Conservation (phyloP, 768 basidiomycete genomes). For the Saitozyma podzolica region DNA sequence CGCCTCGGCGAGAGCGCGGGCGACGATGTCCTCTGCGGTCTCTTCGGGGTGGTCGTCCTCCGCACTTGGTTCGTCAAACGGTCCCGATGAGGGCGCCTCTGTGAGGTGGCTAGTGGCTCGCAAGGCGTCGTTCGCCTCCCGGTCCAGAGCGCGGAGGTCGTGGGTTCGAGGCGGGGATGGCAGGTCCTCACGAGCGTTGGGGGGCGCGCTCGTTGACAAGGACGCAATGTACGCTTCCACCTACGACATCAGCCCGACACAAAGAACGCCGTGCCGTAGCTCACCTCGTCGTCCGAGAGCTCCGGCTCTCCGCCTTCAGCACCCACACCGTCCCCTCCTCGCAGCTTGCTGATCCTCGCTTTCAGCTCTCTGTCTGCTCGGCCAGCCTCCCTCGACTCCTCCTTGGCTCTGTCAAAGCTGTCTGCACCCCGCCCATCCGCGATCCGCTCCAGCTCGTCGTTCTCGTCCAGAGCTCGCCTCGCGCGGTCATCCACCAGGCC, state of each 20-base stretch:
- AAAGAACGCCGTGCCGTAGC: not conserved
- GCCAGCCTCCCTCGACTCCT: not conserved
- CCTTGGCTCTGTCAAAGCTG: not conserved
- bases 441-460: conserved; percentile 33
- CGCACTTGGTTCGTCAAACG: not conserved
- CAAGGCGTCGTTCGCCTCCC: conserved; percentile 6
- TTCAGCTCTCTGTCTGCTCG: conserved; percentile 2
- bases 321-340: not conserved
- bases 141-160: not conserved
- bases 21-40: conserved; percentile 20
- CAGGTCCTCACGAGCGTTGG: not conserved
- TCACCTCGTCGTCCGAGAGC: conserved; percentile 24
- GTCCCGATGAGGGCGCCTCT: not conserved
- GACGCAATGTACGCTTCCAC: conserved; percentile 4
- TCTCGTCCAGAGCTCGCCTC: conserved; percentile 18
- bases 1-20: conserved; percentile 18
- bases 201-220: not conserved
- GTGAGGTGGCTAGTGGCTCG: conserved; percentile 5
- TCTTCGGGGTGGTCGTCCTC: conserved; percentile 15
- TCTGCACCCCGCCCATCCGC: conserved; percentile 20
- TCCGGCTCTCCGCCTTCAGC: conserved; percentile 1
- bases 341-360: not conserved
- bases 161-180: not conserved
- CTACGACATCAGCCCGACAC: not conserved
- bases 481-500: not conserved